Evolutionary conservation across 345 rosid species (phyloP).

Genomic region (Camelina neglecta): DNA sequence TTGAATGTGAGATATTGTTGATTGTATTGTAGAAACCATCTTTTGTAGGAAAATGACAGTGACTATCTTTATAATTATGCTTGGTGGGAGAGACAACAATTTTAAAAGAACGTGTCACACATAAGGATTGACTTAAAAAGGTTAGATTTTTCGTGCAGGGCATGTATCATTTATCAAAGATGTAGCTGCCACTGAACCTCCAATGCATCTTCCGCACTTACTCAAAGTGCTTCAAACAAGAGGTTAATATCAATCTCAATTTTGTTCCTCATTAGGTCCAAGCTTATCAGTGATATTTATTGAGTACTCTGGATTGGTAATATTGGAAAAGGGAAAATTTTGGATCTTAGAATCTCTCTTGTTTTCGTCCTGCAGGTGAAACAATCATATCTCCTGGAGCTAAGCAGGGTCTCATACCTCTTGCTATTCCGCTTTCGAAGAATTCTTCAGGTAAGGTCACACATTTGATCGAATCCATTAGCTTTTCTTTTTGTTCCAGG

Average conservation of each 20-base stretch:
- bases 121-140: constrained; percentile 5
- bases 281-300: background rate
- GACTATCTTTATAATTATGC: constrained; percentile 9
- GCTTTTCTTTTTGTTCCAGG: background rate
- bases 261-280: background rate
- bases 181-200: constrained; percentile 73
- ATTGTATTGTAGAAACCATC: background rate
- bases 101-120: constrained; percentile 9
- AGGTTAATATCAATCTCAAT: constrained; percentile 46
- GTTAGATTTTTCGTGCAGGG: constrained; percentile 46
- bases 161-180: constrained; percentile 76
- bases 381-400: constrained; percentile 73
- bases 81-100: constrained; percentile 1
- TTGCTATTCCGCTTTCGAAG: constrained; percentile 75
- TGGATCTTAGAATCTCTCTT: background rate
- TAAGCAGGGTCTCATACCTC: constrained; percentile 73
- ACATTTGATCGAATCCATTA: constrained; percentile 5
- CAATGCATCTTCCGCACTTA: constrained; percentile 66
- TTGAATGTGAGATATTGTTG: constrained; percentile 3
- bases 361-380: constrained; percentile 57
- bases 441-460: constrained; percentile 59
- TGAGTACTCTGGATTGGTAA: background rate
- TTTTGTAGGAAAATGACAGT: background rate
- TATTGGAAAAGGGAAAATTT: constrained; percentile 1
- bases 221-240: constrained; percentile 76